Evolutionary conservation across 805 yeast genomes (phyloP), one percentile per base, ranked within the genome.

Genomic region (Starmerella gropengiesseri): DNA sequence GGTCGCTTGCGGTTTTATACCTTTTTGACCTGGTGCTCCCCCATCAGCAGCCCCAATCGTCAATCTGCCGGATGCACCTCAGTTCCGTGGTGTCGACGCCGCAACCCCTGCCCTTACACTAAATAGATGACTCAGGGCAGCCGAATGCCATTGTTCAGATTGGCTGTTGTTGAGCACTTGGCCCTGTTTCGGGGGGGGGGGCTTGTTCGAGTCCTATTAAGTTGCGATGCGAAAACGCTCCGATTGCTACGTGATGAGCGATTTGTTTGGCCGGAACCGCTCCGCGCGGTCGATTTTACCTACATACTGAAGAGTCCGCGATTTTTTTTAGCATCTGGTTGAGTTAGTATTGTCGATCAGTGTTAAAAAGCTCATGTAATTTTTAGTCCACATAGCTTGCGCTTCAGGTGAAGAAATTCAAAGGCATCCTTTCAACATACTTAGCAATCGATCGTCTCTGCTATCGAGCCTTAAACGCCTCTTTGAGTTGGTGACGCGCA

Each of bases 361-460:
- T 60, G 66, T 64, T 64, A 64, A 64, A 64, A 64, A 64, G 68
- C 68, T 64, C 68, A 56, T 55, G 43, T 47, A 48, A 52, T 56
- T 55, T 46, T 45, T 54, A 21, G 33, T 41, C 60, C 60, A 55
- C 61, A 55, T 32, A 48, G 29, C 18, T 33, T 27, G 14, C 37
- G 37, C 18, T 60, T 63, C 66, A 57, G 67, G 54, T 60, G 67
- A 64, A 62, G 66, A 63, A 63, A 62, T 64, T 64, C 67, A 56
- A 31, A 51, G 34, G 49, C 55, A 50, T 52, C 59, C 52, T 60
- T 46, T 55, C 66, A 60, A 62, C 66, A 53, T 54, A 55, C 57
- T 39, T 44, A 45, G n/a, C n/a, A n/a, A n/a, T 43, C 38, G 36
- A 21, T n/a, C 13, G 30, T 5, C n/a, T 8, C 13, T 6, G 7